Conservation (phyloP, 1,284 basidiomycete species). For the Cryptococcus floricola region DNA sequence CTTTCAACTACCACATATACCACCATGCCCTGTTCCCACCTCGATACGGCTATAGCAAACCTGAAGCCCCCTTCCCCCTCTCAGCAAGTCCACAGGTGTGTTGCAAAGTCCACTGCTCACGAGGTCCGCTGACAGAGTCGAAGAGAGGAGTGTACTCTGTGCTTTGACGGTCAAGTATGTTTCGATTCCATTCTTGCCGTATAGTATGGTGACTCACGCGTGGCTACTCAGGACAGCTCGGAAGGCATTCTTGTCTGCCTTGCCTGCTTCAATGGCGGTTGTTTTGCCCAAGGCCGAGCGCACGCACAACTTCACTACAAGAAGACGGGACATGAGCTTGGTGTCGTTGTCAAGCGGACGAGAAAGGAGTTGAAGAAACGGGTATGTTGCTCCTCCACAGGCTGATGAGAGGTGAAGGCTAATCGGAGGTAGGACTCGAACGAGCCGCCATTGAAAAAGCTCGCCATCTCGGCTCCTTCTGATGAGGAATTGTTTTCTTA, state of each 20-base stretch:
- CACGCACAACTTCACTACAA: constrained; percentile 70
- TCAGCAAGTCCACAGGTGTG: constrained; percentile 48
- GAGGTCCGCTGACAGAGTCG: constrained; percentile 1
- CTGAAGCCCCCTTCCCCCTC: constrained; percentile 34
- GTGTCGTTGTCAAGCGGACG: constrained; percentile 76
- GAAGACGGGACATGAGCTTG: constrained; percentile 70
- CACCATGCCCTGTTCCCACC: constrained; percentile 37
- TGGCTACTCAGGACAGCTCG: constrained; percentile 59
- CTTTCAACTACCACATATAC: not conserved
- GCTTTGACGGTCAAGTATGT: constrained; percentile 85
- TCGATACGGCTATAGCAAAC: constrained; percentile 18
- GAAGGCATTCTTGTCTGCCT: constrained; percentile 86
- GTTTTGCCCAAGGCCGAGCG: constrained; percentile 57
- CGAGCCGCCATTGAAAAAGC: constrained; percentile 83
- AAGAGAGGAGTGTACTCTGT: constrained; percentile 65
- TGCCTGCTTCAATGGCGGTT: constrained; percentile 89
- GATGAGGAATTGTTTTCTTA: constrained; percentile 87
- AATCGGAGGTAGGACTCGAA: constrained; percentile 52
- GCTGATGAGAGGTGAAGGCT: not conserved
- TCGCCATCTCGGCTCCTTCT: constrained; percentile 76
- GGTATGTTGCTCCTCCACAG: constrained; percentile 52
- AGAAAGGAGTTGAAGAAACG: constrained; percentile 64
- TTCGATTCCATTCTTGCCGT: not conserved
- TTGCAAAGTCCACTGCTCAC: not conserved
- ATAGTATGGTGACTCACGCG: not conserved